These are phyloP conservation scores for Cordyceps pruinosa DNA, from an alignment of 2,329 filamentous ascomycete genomes.

Conservation along the genomic window DNA sequence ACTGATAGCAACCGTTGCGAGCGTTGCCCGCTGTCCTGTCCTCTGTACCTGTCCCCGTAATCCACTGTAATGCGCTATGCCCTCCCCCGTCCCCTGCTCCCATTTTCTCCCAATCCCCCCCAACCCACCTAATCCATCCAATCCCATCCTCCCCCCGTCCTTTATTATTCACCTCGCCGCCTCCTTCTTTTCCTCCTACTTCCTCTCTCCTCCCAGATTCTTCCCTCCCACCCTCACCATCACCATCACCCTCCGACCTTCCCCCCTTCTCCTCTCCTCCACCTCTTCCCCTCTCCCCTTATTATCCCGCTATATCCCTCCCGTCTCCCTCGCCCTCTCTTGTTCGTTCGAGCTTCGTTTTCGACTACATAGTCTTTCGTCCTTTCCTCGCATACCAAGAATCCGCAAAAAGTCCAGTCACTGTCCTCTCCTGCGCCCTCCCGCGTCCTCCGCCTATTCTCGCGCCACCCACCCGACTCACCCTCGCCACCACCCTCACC, in stretches of 20 bases:
- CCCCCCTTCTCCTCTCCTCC: conserved; percentile 25
- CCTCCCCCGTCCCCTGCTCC: neutral
- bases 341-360: conserved; percentile 14
- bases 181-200: conserved; percentile 21
- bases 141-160: neutral
- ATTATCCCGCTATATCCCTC: conserved; percentile 22
- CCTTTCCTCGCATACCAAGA: conserved; percentile 20
- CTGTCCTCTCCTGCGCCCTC: neutral
- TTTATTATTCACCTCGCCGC: neutral
- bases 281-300: conserved; percentile 17
- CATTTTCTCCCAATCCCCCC: neutral
- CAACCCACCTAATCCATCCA: too few species aligned
- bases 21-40: too few species aligned
- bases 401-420: conserved; percentile 17
- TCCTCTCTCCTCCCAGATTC: conserved; percentile 23
- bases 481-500: neutral
- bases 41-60: too few species aligned
- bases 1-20: too few species aligned
- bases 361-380: conserved; percentile 19
- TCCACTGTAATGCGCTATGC: neutral
- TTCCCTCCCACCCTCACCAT: conserved; percentile 22
- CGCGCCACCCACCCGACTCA: neutral
- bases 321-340: conserved; percentile 18
- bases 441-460: neutral
- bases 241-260: conserved; percentile 21